A percentile compares a stretch with the other conserved stretches of the same genome.
Conservation (phyloP, 345 rosid species). For the Ceriops zippeliana region DNA sequence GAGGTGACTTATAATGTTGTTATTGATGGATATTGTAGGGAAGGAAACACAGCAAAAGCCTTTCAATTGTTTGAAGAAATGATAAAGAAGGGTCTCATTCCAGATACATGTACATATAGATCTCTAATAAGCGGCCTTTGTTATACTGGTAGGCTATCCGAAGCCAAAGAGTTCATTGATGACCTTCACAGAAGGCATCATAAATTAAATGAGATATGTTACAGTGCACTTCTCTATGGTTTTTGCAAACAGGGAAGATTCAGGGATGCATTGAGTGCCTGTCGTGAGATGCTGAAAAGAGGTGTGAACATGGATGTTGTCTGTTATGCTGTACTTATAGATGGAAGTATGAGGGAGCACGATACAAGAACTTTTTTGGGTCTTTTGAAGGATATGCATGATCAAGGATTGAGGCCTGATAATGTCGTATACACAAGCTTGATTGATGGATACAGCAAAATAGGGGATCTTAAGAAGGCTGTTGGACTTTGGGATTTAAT, state of each 20-base stretch:
- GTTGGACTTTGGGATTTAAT: constrained; percentile 5
- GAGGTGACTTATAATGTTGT: constrained; percentile 80
- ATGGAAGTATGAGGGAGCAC: too few relatives aligned
- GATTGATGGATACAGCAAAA: too few relatives aligned
- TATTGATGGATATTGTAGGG: constrained; percentile 69
- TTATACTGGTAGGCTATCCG: constrained; percentile 50
- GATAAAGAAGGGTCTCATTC: constrained; percentile 61
- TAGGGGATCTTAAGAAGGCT: too few relatives aligned
- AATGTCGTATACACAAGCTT: too few relatives aligned
- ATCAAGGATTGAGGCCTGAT: too few relatives aligned
- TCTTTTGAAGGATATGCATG: too few relatives aligned
- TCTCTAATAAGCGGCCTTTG: constrained; percentile 80
- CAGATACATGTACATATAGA: constrained; percentile 81
- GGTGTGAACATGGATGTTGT: constrained; percentile 31
- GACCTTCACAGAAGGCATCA: constrained; percentile 48
- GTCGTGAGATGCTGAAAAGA: constrained; percentile 64
- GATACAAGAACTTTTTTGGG: too few relatives aligned
- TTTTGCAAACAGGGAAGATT: constrained; percentile 80
- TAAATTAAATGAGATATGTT: constrained; percentile 80
- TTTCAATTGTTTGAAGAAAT: constrained; percentile 63
- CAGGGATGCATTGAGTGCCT: constrained; percentile 55
- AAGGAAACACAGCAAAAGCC: constrained; percentile 54
- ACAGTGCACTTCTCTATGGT: constrained; percentile 68
- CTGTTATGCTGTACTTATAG: too few relatives aligned
- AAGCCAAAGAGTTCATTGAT: constrained; percentile 72